Evolutionary conservation across 257 asterid species (phyloP).

Genomic region (Catharanthus roseus): DNA sequence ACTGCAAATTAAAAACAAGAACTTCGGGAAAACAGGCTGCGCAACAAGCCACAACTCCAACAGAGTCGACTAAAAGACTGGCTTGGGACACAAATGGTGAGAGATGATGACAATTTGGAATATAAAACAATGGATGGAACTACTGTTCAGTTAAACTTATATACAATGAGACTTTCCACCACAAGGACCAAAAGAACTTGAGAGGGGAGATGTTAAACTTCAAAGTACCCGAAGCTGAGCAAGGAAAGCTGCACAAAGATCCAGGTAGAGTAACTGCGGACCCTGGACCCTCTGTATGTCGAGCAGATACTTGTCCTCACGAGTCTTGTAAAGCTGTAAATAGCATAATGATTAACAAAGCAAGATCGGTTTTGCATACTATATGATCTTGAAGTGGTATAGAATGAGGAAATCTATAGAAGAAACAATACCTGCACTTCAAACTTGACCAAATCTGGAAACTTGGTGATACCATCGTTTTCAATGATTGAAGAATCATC

Average conservation of each 20-base stretch:
- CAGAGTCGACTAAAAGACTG: slow-evolving; percentile 24
- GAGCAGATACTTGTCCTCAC: slow-evolving; percentile 78
- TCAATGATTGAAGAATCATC: slow-evolving; percentile 55
- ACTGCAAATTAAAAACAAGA: not conserved
- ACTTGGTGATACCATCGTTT: slow-evolving; percentile 37
- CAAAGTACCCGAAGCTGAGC: slow-evolving; percentile 76
- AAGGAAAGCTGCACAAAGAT: slow-evolving; percentile 85
- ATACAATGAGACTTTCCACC: slow-evolving; percentile 33
- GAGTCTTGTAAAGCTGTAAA: slow-evolving; percentile 82
- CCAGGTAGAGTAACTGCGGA: slow-evolving; percentile 76
- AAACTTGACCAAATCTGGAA: slow-evolving; percentile 65
- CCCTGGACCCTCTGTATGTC: slow-evolving; percentile 90
- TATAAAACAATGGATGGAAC: slow-evolving; percentile 14
- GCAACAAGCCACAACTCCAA: slow-evolving; percentile 36
- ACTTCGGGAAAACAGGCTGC: not conserved
- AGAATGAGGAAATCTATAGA: not conserved
- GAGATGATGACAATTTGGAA: slow-evolving; percentile 13
- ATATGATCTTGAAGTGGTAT: not conserved
- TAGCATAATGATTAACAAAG: not conserved
- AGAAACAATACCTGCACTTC: slow-evolving; percentile 69
- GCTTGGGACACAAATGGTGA: slow-evolving; percentile 30
- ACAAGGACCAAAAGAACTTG: slow-evolving; percentile 13
- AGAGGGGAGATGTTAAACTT: slow-evolving; percentile 11
- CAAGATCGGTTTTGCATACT: slow-evolving; percentile 5
- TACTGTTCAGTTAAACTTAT: slow-evolving; percentile 21